Evolutionary conservation across 345 rosid species (phyloP), one percentile per base, ranked within the genome.

Genomic region (Heritiera littoralis): DNA sequence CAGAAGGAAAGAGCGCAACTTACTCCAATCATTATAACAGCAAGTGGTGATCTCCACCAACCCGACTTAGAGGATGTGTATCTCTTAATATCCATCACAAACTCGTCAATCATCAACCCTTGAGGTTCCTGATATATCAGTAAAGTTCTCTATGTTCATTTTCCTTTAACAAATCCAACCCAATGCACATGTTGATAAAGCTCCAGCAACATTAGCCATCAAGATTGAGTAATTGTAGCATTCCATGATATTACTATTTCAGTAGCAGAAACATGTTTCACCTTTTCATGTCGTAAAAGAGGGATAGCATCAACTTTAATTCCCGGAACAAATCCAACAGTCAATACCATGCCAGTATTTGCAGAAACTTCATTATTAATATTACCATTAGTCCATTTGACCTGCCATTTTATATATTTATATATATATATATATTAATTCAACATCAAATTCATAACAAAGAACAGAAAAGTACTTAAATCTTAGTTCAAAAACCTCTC

Each of bases 251-350:
- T 35, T 32, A 52, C 28, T 4, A 12, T 17, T 72, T 32, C 60
- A 55, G 18, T 35, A 54, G 9, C 48, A 17, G 54, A 35, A 0
- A 84, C 20, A 58, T 69, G 28, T 32, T 18, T 54, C 81, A 91
- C 94, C 93, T 74, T 81, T 18, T 41, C 32, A 1, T 56, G 77
- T 65, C 45, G 80, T 55, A 84, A 41, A 43, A 86, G 79, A 14
- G 97, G 92, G 83, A 95, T 82, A 58, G 75, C 92, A 20, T 91
- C 94, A 55, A 92, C 99, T 85, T 88, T 90, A 17, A 92, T 70
- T 81, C 99, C 99, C 3, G 99, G 99, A 20, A 93, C 56, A 84
- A 83, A 93, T 51, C 97, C 98, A 46, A 95, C 85, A 1, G 96
- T 91, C 87, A 95, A 80, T 40, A 84, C 77, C 15, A 92, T 82